Base-by-base conservation (phyloP, 2,329 filamentous ascomycete species). In the Aphanocladium album region DNA sequence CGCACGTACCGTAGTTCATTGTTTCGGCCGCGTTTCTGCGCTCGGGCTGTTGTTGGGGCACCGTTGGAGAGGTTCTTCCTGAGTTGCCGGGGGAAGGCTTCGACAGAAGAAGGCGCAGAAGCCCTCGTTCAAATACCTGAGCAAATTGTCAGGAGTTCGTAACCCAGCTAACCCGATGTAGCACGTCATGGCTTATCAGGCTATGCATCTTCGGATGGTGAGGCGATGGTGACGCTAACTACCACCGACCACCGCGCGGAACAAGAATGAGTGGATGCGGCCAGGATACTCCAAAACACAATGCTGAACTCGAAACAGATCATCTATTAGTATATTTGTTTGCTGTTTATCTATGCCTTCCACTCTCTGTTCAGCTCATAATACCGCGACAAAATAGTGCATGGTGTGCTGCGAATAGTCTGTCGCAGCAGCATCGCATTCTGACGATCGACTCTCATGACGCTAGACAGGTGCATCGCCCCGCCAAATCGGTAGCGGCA, bases 391-490 rank as follows among this genome's bases (percentile, higher is more conserved):
- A 11, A 33, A 8, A 11, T 45, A 19, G 39, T 17, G 4, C 3
- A 23, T 46, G n/a, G 21, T 5, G 27, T 19, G 27, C 16, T 11
- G 33, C 6, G 6, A 49, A 49, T 25, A 16, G n/a, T 35, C 2
- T 19, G n/a, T 35, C 4, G 3, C 12, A 17, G 25, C 7, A 43
- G n/a, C 35, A 33, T 59, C 25, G 39, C 30, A 55, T 33, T n/a
- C 52, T 9, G 30, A 33, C 50, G 50, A 60, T 60, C 43, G 12
- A 30, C 19, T 21, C 5, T 9, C 21, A 33, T 8, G 21, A 35
- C 57, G 43, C 57, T 60, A 49, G 41, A 37, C 41, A 23, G 37
- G 14, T 37, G 57, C 5, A 54, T 60, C 57, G 57, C 57, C 57
- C 50, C 57, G 57, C 57, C 50, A 39, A 46, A 53, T 60, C 57